Evolutionary conservation across 169 alveolate genomes (phyloP).

Genomic region (Neospora caninum): DNA sequence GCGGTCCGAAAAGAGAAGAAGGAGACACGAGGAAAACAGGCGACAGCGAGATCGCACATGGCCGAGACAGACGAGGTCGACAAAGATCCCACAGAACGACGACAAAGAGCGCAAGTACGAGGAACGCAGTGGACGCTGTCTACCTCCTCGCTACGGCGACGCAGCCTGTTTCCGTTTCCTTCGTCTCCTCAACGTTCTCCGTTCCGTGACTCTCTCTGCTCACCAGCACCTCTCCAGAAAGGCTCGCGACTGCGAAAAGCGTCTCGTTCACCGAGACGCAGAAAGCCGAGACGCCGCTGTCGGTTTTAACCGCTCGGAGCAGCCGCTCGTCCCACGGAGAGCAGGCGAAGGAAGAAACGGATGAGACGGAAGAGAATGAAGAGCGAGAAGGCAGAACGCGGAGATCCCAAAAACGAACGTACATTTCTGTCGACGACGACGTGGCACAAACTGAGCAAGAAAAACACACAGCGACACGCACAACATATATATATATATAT

Average conservation of each 20-base stretch:
- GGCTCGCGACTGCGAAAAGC: slow-evolving; percentile 41
- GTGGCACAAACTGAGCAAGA: slow-evolving; percentile 35
- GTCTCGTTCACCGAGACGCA: slow-evolving; percentile 34
- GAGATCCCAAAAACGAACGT: slow-evolving; percentile 53
- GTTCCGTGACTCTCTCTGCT: not conserved
- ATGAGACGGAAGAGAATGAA: not conserved
- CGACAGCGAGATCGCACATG: no score
- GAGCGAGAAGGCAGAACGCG: slow-evolving; percentile 33
- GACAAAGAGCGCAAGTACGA: no score
- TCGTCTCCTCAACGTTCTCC: not conserved
- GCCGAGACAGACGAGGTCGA: no score
- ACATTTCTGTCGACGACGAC: slow-evolving; percentile 45
- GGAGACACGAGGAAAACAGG: not conserved
- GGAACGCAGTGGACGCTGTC: no score
- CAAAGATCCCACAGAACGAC: no score
- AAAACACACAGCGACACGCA: not conserved
- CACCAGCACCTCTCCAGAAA: slow-evolving; percentile 48
- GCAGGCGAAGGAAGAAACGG: not conserved
- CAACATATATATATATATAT: no score
- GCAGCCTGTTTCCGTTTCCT: no score
- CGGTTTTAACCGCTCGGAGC: slow-evolving; percentile 9
- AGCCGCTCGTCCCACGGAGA: not conserved
- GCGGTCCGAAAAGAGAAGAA: not conserved
- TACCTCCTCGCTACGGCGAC: no score
- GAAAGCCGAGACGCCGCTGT: slow-evolving; percentile 50